These are phyloP conservation scores for Xylaria polymorpha DNA, from an alignment of 2,329 filamentous ascomycete species.

Conservation along the genomic window DNA sequence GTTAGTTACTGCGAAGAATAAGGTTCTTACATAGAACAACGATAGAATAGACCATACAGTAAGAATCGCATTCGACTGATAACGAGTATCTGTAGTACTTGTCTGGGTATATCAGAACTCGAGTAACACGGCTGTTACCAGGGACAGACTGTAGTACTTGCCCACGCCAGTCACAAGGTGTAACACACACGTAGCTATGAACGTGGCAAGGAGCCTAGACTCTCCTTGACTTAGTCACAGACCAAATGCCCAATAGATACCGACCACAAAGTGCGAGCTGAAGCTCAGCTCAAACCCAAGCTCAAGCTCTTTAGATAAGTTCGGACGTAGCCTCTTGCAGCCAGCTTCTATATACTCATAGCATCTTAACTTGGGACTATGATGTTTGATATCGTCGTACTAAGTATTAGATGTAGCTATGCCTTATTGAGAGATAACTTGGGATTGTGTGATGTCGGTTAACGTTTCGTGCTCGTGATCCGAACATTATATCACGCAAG, in stretches of 20 bases:
- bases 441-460: neutral
- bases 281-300: constrained; percentile 4
- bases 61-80: neutral
- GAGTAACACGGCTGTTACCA: neutral
- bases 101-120: neutral
- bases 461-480: neutral
- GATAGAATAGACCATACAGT: neutral
- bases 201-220: neutral
- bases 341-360: neutral
- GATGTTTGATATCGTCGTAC: neutral
- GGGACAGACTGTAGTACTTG: neutral
- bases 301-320: neutral
- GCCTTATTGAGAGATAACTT: neutral
- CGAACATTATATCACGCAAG: neutral
- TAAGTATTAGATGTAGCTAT: neutral
- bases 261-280: neutral
- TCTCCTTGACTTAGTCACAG: neutral
- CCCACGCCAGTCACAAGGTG: neutral
- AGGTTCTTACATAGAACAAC: neutral
- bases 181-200: neutral
- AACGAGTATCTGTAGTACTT: neutral
- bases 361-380: neutral
- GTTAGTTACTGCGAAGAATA: neutral
- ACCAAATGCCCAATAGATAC: neutral
- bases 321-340: neutral